Base-by-base conservation (phyloP, 164 flowering plant species). In the Litsea cubeba region DNA sequence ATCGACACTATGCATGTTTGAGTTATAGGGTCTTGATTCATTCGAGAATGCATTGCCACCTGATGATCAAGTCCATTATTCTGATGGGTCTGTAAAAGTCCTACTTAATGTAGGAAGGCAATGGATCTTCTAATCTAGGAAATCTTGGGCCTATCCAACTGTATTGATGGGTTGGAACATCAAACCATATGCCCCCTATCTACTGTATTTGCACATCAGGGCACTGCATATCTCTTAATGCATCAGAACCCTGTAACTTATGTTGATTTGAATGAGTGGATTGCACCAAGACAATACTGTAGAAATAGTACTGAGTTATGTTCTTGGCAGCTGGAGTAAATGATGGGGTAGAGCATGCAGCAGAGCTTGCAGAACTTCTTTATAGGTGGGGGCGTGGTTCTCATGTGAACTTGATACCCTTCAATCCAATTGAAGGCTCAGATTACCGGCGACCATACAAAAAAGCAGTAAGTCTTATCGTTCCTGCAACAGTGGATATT, bases 391-490 rank as follows among this genome's bases (percentile, higher is more conserved):
- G 98, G n/a, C 86, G 86, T 71, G 84, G 87, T 71, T 78, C 88
- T 82, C 99, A 94, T 80, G 98, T 96, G 50, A 96, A 96, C 81
- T 77, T 96, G 74, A 96, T 96, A 80, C 98, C 99, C 66, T 94
- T 82, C 75, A 96, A 96, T 82, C 98, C 97, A 65, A 86, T 94
- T 50, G 95, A 92, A 79, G 98, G 90, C 46, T 87, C 99, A 17
- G 98, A 96, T 67, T 94, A 80, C 74, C 80, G 79, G 71, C 93
- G 97, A 15, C 98, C 99, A 20, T 88, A 81, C 82, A 91, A 78
- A 69, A 94, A 89, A 82, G 82, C 95, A 35, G 98, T 91, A 85
- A 32, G 89, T 73, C 68, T 32, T 51, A 0, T 54, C n/a, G 20
- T 54, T 54, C 60, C 20, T 54, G 60, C n/a, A 12, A 54, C 46